Conservation (phyloP, 2,329 filamentous ascomycete genomes). For the Aspergillus calidoustus region DNA sequence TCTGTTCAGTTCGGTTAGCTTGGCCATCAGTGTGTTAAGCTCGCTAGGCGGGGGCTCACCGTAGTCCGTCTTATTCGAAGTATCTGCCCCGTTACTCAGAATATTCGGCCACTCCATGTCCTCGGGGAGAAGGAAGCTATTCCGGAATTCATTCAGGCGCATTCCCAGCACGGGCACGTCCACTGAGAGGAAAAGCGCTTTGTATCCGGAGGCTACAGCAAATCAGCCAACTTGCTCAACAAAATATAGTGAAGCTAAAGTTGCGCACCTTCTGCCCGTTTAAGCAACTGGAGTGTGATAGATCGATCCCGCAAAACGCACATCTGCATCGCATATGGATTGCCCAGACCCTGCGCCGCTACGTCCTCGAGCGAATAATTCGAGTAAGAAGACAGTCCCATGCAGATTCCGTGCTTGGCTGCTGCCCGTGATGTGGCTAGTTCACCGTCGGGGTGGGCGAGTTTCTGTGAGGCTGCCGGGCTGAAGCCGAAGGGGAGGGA, state of each 20-base stretch:
- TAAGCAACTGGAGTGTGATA: slow-evolving; percentile 47
- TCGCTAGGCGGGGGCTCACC: slow-evolving; percentile 22
- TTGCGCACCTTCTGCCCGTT: slow-evolving; percentile 47
- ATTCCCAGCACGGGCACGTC: slow-evolving; percentile 60
- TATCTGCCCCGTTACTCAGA: slow-evolving; percentile 31
- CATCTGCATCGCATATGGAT: slow-evolving; percentile 60
- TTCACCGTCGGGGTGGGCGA: slow-evolving; percentile 58
- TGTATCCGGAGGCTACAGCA: slow-evolving; percentile 51
- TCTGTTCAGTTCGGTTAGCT: slow-evolving; percentile 30
- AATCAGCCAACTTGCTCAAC: not conserved
- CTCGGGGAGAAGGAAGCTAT: slow-evolving; percentile 55
- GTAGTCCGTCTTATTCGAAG: slow-evolving; percentile 32
- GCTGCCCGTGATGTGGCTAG: slow-evolving; percentile 54
- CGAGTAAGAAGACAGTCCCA: slow-evolving; percentile 56
- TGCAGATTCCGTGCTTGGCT: slow-evolving; percentile 47
- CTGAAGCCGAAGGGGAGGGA: slow-evolving; percentile 59
- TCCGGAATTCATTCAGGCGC: slow-evolving; percentile 59
- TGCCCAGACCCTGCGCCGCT: slow-evolving; percentile 43
- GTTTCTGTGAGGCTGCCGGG: slow-evolving; percentile 57
- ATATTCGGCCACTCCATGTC: slow-evolving; percentile 52
- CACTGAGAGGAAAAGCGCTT: slow-evolving; percentile 60
- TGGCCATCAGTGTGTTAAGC: too few species aligned
- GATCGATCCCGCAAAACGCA: slow-evolving; percentile 56
- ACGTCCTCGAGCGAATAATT: slow-evolving; percentile 55
- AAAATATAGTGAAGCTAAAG: slow-evolving; percentile 8